These are phyloP conservation scores for Neurospora tetraspora DNA, from an alignment of 495 filamentous ascomycete genomes.

Conservation along the genomic window DNA sequence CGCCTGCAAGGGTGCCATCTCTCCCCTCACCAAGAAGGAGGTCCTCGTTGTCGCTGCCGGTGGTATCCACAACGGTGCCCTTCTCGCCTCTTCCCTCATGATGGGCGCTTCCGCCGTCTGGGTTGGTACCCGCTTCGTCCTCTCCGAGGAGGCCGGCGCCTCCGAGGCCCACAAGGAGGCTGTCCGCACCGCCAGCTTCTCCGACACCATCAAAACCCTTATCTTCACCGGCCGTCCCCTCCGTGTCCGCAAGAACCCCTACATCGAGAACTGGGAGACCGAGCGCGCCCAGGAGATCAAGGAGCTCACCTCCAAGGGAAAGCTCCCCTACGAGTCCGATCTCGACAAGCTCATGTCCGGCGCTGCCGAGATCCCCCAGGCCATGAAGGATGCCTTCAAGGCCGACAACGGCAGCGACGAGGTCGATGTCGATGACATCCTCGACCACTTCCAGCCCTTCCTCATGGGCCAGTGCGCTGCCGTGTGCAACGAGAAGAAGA, in stretches of 20 bases:
- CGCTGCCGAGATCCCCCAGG: constrained; percentile 51
- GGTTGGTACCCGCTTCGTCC: constrained; percentile 93
- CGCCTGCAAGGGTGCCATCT: constrained; percentile 69
- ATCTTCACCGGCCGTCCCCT: constrained; percentile 97
- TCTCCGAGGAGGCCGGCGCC: constrained; percentile 88
- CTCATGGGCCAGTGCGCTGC: constrained; percentile 96
- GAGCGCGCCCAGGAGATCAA: constrained; percentile 84
- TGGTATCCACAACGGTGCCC: constrained; percentile 87
- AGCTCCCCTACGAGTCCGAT: constrained; percentile 89
- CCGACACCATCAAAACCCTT: constrained; percentile 91
- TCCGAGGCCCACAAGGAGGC: constrained; percentile 94
- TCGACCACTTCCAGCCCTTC: constrained; percentile 87
- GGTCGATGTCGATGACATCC: constrained; percentile 52
- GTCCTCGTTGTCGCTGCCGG: constrained; percentile 92
- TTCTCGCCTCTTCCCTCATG: constrained; percentile 82
- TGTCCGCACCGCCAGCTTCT: constrained; percentile 80
- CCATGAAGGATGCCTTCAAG: constrained; percentile 66
- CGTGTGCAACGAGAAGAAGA: constrained; percentile 86
- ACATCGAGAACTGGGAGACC: constrained; percentile 93
- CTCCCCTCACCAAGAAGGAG: constrained; percentile 72
- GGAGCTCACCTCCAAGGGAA: constrained; percentile 75
- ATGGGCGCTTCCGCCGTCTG: constrained; percentile 88
- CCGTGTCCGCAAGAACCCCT: constrained; percentile 83
- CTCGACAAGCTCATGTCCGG: constrained; percentile 63
- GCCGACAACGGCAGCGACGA: constrained; percentile 51